Percentiles rank a stretch among this genome's conserved stretches.
Evolutionary conservation across 768 basidiomycete genomes (phyloP).

Genomic region (Hypholoma fasciculare): DNA sequence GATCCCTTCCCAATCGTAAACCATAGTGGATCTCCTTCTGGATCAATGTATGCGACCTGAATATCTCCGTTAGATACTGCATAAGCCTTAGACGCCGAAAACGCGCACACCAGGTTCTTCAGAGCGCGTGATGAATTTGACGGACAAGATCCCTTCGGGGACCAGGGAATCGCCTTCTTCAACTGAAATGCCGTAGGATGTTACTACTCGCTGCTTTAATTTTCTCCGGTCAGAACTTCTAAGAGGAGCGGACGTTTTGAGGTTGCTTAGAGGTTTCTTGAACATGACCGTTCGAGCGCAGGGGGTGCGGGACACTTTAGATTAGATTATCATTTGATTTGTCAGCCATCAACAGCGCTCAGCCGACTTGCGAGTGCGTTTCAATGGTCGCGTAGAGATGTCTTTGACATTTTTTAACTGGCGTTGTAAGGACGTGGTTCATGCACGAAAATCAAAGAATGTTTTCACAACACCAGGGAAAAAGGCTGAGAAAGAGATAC

Average conservation of each 20-base stretch:
- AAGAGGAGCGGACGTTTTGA: constrained; percentile 77
- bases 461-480: not conserved
- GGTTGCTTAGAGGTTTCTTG: constrained; percentile 69
- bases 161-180: constrained; percentile 72
- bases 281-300: constrained; percentile 49
- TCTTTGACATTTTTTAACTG: too few relatives aligned
- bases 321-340: constrained; percentile 3
- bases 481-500: not conserved
- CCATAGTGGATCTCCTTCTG: constrained; percentile 76
- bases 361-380: too few relatives aligned
- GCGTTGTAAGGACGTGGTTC: too few relatives aligned
- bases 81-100: not conserved
- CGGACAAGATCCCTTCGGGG: constrained; percentile 68
- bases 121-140: constrained; percentile 67
- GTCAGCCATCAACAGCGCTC: constrained; percentile 3
- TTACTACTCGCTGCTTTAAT: constrained; percentile 58
- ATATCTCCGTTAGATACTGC: constrained; percentile 1
- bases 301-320: not conserved
- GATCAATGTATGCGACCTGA: constrained; percentile 64
- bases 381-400: too few relatives aligned
- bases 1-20: constrained; percentile 69
- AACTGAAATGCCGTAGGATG: constrained; percentile 43
- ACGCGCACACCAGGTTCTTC: constrained; percentile 64
- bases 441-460: not conserved
- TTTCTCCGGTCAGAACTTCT: constrained; percentile 75